Evolutionary conservation across 1,284 basidiomycete genomes (phyloP).

Genomic region (Xerocomus cyaneibrunnescens): DNA sequence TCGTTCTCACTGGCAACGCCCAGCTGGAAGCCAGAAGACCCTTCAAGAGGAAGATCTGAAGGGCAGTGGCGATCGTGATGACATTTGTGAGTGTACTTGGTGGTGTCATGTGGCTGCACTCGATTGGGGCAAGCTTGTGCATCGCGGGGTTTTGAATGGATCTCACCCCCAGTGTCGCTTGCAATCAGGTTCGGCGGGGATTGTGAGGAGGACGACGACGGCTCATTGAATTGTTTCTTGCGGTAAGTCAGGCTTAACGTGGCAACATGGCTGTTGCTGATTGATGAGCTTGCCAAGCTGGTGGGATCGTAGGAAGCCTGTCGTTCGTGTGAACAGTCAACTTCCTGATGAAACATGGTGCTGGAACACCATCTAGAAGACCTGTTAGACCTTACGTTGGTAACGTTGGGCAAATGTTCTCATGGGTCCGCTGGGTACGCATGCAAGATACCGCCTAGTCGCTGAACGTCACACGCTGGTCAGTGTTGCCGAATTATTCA

Average conservation of each 20-base stretch:
- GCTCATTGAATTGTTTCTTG: neutral
- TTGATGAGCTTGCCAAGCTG: too few species aligned
- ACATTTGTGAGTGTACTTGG: conserved; percentile 11
- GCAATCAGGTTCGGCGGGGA: conserved; percentile 20
- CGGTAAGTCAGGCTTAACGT: conserved; percentile 14
- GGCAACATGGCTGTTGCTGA: conserved; percentile 10
- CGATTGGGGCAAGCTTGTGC: conserved; percentile 6
- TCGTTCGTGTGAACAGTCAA: conserved; percentile 19
- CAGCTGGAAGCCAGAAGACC: conserved; percentile 1
- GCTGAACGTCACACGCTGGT: too few species aligned
- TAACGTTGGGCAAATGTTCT: too few species aligned
- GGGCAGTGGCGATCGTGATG: conserved; percentile 18
- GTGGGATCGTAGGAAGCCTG: conserved; percentile 6
- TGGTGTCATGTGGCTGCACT: conserved; percentile 15
- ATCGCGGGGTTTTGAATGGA: neutral
- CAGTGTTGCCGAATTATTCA: too few species aligned
- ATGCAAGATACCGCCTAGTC: too few species aligned
- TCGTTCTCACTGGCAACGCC: conserved; percentile 13
- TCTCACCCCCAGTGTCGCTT: conserved; percentile 13
- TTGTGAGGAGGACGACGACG: conserved; percentile 11
- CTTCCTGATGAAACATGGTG: neutral
- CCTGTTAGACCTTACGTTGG: conserved; percentile 15
- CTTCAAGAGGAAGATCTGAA: conserved; percentile 19
- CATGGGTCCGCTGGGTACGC: too few species aligned
- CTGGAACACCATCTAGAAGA: neutral